Evolutionary conservation across 2,329 filamentous ascomycete species (phyloP), one percentile per base, ranked within the genome.

Genomic region (Microascus cirrosus): DNA sequence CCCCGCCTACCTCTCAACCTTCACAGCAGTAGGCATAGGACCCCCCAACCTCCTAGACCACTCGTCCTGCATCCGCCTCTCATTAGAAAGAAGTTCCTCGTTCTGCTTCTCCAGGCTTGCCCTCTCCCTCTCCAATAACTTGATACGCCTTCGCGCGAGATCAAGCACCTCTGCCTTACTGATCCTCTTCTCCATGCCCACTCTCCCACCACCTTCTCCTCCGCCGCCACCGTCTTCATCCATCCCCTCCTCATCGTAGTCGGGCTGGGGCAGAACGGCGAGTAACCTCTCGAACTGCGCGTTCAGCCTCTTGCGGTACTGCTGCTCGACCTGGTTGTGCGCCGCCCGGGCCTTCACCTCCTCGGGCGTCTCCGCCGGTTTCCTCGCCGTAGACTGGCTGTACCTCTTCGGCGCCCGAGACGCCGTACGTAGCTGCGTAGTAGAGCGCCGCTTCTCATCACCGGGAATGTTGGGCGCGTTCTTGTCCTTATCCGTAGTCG

Each of bases 291-390:
- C 73, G 59, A 76, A 77, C 63, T 77, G 73, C 2, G 68, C 66
- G 60, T 77, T 77, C 36, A 77, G 71, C 25, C 74, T 67, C 65
- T 76, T 75, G 39, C 74, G 73, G 65, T 77, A 77, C 62, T 77
- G 73, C 63, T 76, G 75, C 66, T 77, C 74, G 10, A 77, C 74
- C 55, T 75, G 71, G 64, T 77, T 77, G 62, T 77, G 74, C 52
- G 66, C 66, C 56, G 65, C 67, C 15, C 67, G 62, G 1, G 64
- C 66, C 54, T 65, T 62, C 50, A 65, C 63, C 39, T 67, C 64
- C 42, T 66, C 64, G 1, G 57, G 57, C 36, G 65, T 62, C 58
- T 66, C 65, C 34, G 61, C 58, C 12, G 64, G 62, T 51, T 72
- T 72, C 58, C 80, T 50, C 12, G 56, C 56, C 35, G 52, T 58